Evolutionary conservation across 2,329 filamentous ascomycete genomes (phyloP).

Genomic region (Pseudomassariella vexata): DNA sequence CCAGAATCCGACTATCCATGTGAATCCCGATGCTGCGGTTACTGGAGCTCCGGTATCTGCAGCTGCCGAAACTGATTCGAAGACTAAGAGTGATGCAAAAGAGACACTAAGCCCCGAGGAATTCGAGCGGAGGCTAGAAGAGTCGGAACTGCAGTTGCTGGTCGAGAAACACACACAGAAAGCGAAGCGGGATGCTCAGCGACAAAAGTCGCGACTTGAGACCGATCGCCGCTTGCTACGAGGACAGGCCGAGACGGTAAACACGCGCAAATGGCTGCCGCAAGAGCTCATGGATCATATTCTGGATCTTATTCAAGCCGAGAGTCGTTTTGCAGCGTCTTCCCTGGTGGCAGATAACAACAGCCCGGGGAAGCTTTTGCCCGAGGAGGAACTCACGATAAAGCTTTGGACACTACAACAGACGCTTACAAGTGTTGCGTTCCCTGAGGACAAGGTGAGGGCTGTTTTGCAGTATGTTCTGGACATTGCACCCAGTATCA

Average conservation of each 20-base stretch:
- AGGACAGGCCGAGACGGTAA: conserved; percentile 67
- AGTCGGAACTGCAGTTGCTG: conserved; percentile 80
- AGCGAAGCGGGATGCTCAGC: conserved; percentile 69
- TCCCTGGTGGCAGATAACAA: conserved; percentile 39
- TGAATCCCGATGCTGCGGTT: conserved; percentile 12
- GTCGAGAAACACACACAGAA: conserved; percentile 81
- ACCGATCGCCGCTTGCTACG: conserved; percentile 81
- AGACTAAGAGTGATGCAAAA: conserved; percentile 16
- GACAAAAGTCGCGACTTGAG: conserved; percentile 72
- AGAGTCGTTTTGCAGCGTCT: conserved; percentile 53
- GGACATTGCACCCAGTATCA: conserved; percentile 59
- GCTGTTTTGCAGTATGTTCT: conserved; percentile 62
- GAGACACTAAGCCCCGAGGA: conserved; percentile 73
- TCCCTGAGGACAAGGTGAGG: conserved; percentile 58
- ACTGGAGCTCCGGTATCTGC: conserved; percentile 18
- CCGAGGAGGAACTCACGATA: conserved; percentile 73
- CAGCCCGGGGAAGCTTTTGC: conserved; percentile 44
- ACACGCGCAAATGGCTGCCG: conserved; percentile 73
- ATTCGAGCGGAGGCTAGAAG: conserved; percentile 82
- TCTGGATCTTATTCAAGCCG: conserved; percentile 64
- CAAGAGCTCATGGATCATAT: conserved; percentile 73
- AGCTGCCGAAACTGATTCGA: conserved; percentile 8
- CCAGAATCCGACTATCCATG: conserved; percentile 12
- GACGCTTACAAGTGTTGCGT: conserved; percentile 62
- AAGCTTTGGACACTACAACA: conserved; percentile 82